Conservation (phyloP, 352 stramenopile species). For the Blastocystis hominis region DNA sequence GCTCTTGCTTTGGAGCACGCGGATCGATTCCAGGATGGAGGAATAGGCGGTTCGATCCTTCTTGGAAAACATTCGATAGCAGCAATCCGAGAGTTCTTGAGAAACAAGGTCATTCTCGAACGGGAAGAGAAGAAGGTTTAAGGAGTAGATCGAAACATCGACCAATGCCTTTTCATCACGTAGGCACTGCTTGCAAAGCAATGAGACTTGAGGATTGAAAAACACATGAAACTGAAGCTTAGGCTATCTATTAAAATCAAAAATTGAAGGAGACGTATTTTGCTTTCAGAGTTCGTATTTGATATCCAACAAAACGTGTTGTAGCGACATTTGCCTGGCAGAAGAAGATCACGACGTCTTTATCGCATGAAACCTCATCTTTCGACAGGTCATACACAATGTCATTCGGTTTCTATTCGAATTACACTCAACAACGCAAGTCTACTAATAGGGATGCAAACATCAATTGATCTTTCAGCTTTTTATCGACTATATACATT, state of each 20-base stretch:
- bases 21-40: background rate
- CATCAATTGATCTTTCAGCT: background rate
- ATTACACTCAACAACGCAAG: background rate
- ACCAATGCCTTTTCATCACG: background rate
- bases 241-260: background rate
- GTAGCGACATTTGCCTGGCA: background rate
- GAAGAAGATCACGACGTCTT: background rate
- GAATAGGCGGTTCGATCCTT: background rate
- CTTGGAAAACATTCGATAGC: background rate
- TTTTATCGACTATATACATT: background rate
- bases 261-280: background rate
- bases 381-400: background rate
- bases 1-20: background rate
- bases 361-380: background rate
- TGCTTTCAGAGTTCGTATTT: background rate
- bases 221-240: background rate
- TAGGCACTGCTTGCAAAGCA: conserved; percentile 1
- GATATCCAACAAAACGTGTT: background rate
- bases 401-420: background rate
- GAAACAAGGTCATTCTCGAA: conserved; percentile 31
- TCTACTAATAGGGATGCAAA: background rate
- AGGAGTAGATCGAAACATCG: background rate
- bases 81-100: background rate
- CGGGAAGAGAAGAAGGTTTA: background rate
- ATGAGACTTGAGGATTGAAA: background rate